Base-by-base conservation (phyloP, 495 filamentous ascomycete genomes). In the Neurospora sp. region DNA sequence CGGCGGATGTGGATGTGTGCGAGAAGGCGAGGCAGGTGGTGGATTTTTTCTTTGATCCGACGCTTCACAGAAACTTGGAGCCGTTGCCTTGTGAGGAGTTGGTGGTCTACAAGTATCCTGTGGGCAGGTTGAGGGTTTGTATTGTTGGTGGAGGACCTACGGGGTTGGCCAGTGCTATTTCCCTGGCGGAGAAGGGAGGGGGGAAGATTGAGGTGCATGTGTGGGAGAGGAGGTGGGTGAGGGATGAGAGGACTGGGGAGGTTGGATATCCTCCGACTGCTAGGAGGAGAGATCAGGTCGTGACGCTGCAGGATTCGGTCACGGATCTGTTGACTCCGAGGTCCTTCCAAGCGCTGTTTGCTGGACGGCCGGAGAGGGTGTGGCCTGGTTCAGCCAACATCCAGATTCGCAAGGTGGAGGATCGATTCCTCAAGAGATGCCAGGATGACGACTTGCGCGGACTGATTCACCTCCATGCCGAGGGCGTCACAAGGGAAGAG, bases 1-100 rank as follows among this genome's bases (percentile, higher is more conserved):
- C 79, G 45, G 75, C 75, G 9, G 71, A 76, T 48, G 72, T 75
- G 5, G 72, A 80, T 6, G 27, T 65, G 27, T 65, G 53, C 6
- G 27, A 35, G 53, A 75, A 76, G 37, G 75, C 76, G 41, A 72
- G 75, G 12, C 40, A 73, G 38, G 76, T 81, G 7, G 69, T 81
- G 10, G 81, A 82, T 73, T 82, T 82, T 73, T 82, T 81, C 72
- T 82, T 82, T 70, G 81, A 82, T 69, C 81, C 81, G 48, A 77
- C 80, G 9, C 48, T 82, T 22, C 76, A 79, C 4, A 74, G 81
- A 18, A 81, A 82, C 48, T 59, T 78, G 3, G 71, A 74, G 10
- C 76, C 80, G 0, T 27, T 78, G 16, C 81, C 78, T 1, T 68
- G 70, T 10, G 80, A 76, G 40, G 75, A 78, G n/a, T 44, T 77